Base-by-base conservation (phyloP, 2,329 filamentous ascomycete species). In the Chaetomiaceae sp. region DNA sequence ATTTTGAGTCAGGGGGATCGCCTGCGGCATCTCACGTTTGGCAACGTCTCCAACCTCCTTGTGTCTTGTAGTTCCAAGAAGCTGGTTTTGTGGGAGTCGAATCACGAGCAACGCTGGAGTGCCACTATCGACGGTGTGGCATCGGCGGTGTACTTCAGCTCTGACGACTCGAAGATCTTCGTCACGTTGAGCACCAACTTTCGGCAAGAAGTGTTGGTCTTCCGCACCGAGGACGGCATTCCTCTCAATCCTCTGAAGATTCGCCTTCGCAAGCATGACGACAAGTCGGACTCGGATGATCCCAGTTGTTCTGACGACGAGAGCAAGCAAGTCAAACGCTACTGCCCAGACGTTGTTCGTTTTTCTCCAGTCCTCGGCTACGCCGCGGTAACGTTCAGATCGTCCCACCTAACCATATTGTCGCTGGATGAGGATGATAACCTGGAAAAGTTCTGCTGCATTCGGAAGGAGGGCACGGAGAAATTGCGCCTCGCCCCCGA, bases 391-490 rank as follows among this genome's bases (percentile, higher is more conserved):
- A 24, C 29, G 6, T 43, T 43, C 22, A 32, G 38, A 11, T 17
- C n/a, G 34, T 8, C 39, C 12, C 33, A n/a, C 4, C 18, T 46
- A 4, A 30, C 29, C 9, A 27, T 49, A 10, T 49, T 42, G 47
- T 26, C 39, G 18, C 4, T 43, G 9, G 34, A 46, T 15, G 24
- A 12, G 3, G 7, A 22, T 12, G 17, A 38, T 24, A 47, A 9
- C n/a, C 19, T 36, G 26, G 48, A 39, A 1, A 20, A 12, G n/a
- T 46, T 50, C 20, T 17, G 40, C 27, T 30, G 37, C 22, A 29
- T 39, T 14, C 41, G 45, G 3, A 35, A 19, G 11, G 38, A 43
- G 32, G 24, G 34, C 20, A 30, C 34, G 18, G 38, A 42, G n/a
- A 10, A 14, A 8, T 7, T 22, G 27, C 11, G 27, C 19, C 47